Base-by-base conservation (phyloP, 2,329 filamentous ascomycete genomes). In the Tolypocladium pustulatum region DNA sequence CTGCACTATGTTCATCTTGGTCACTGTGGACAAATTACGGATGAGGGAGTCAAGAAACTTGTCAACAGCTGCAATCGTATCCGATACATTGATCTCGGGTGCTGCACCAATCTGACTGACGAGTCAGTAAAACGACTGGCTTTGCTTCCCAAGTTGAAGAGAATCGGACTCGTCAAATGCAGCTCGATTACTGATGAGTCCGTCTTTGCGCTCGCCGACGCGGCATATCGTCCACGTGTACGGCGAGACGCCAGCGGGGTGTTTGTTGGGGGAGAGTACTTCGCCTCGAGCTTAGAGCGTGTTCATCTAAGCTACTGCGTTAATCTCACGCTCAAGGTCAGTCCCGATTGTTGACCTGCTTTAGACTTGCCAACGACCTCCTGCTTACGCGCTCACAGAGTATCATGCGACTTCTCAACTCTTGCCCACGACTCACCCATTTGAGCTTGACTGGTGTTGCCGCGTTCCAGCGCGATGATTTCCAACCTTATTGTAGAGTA, bases 261-360 rank as follows among this genome's bases (percentile, higher is more conserved):
- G 66, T 73, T 71, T 59, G 72, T 76, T 61, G 77, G 71, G 54
- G 80, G 76, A 65, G 83, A 80, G 65, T 83, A 76, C 62, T 84
- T 77, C 57, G 78, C 78, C 59, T 78, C 79, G 25, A 92, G 88
- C 67, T 77, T 99, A 32, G 94, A 99, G 76, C 83, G 94, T 65
- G 94, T 99, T 12, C 94, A 99, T 77, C 81, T 99, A 43, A 97
- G 92, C 72, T 97, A 99, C 71, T 99, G 94, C 74, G 85, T 89
- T 46, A 88, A 90, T 63, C 75, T 99, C 57, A 94, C 89, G 1
- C 79, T 96, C 56, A 82, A 84, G 72, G 92, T 94, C 80, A 73
- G 85, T 76, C 58, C 8, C 17, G 15, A 34, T 9, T 22, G 17
- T 53, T 53, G 20, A 7, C 32, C 6, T 55, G 7, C 4, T 27